These are phyloP conservation scores for Setaria italica DNA, from an alignment of 202 grass and related monocot species.

Conservation along the genomic window DNA sequence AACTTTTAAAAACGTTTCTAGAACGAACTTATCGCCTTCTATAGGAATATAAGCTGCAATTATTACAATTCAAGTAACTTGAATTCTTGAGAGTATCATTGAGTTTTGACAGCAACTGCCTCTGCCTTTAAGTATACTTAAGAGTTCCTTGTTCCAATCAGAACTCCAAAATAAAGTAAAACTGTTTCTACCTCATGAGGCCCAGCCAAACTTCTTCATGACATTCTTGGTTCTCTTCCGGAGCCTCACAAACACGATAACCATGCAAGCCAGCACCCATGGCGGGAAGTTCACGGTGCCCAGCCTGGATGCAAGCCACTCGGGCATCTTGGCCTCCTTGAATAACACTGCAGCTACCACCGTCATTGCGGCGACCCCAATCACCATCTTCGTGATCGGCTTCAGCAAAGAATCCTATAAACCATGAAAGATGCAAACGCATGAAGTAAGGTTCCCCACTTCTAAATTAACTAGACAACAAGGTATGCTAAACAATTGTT, in stretches of 20 bases:
- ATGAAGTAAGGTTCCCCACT: not conserved
- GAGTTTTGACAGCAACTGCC: constrained; percentile 8
- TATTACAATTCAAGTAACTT: constrained; percentile 35
- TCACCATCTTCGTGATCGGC: constrained; percentile 85
- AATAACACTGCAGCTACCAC: constrained; percentile 62
- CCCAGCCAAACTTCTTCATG: constrained; percentile 84
- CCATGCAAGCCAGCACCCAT: constrained; percentile 89
- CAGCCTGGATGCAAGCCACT: constrained; percentile 66
- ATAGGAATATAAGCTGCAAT: constrained; percentile 2
- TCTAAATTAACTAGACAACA: not conserved
- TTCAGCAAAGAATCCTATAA: constrained; percentile 85
- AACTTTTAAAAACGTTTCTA: constrained; percentile 9
- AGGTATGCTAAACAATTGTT: not conserved
- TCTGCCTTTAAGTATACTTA: constrained; percentile 11
- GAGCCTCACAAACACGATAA: constrained; percentile 79
- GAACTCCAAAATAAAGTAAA: not conserved
- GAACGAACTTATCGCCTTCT: not conserved
- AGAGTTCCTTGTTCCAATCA: constrained; percentile 5
- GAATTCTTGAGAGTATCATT: constrained; percentile 4
- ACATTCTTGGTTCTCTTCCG: constrained; percentile 84
- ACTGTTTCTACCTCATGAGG: constrained; percentile 35
- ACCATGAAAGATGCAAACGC: constrained; percentile 36
- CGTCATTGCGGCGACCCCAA: constrained; percentile 56
- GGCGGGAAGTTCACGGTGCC: constrained; percentile 72
- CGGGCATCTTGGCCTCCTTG: constrained; percentile 70